Evolutionary conservation across 345 rosid species (phyloP), one percentile per base, ranked within the genome.

Genomic region (Isatis tinctoria): DNA sequence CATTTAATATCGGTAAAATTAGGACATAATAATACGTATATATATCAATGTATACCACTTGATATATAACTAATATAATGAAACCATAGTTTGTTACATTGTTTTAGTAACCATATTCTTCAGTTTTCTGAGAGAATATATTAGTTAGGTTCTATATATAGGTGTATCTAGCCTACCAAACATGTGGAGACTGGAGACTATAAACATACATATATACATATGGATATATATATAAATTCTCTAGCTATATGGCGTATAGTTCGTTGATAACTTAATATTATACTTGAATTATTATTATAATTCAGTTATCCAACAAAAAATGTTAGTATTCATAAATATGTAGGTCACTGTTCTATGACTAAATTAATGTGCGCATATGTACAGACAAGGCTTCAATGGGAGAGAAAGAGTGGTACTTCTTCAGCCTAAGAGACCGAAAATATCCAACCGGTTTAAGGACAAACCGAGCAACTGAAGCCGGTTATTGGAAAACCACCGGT

Each of bases 401-500:
- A 24, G 96, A 91, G 87, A 94, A 94, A 78, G 92, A 91, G 44
- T 91, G 98, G 98, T 93, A 93, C 59, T 93, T 93, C 85, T 93
- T 93, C 76, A 90, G 81, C 74, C 62, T 89, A 84, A 84, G 91
- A 69, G 98, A 93, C 54, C 57, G 98, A 36, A 93, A 93, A 78
- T 93, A 93, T 77, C 98, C 98, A 8, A 93, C 98, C 0, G 98
- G 98, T 58, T 87, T 93, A 43, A 87, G 98, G 74, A 93, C 98
- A 24, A 93, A 93, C 75, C 80, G 98, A 67, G 98, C 97, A 3
- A 93, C 98, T 0, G 93, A 89, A 75, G 92, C 96, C 3, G 98
- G 98, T 33, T 93, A 93, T 40, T 93, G 98, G 98, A 93, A 93
- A 77, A 91, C 98, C 33, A 93, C 97, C 0, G 96, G 97, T 10